phyloP scores from a whole-genome alignment of 306 rosid genomes.

The Quercus berberidifolia region DNA sequence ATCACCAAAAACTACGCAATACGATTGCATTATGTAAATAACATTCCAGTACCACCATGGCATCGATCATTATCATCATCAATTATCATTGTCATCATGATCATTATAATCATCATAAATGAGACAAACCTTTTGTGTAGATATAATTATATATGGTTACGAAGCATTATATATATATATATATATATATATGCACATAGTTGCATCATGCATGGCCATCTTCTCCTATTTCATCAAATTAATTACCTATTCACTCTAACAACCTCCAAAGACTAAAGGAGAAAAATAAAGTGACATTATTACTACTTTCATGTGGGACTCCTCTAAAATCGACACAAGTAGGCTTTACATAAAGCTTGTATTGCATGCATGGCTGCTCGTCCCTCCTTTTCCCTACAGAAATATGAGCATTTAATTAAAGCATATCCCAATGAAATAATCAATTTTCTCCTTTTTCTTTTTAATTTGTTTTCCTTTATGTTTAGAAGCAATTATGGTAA shows the following conservation, averaged over 20 bases:
- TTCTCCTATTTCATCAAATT: not conserved
- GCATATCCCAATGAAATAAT: not conserved
- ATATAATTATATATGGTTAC: not conserved
- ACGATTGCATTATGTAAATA: not conserved
- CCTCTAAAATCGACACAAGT: slow-evolving; percentile 13
- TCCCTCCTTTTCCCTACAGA: slow-evolving; percentile 17
- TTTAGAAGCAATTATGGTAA: not conserved
- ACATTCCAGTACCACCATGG: not conserved
- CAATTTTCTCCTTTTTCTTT: not conserved
- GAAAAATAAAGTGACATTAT: not conserved
- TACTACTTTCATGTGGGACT: slow-evolving; percentile 13
- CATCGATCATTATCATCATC: not conserved
- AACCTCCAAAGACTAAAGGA: not conserved
- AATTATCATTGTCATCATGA: not conserved
- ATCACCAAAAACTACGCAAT: slow-evolving; percentile 5
- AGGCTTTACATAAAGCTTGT: slow-evolving; percentile 17
- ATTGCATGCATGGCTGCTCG: slow-evolving; percentile 21
- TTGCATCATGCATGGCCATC: not conserved
- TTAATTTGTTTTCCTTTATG: not conserved
- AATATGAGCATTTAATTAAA: not conserved
- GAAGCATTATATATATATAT: not conserved
- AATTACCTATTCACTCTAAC: not conserved
- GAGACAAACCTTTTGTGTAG: slow-evolving; percentile 6
- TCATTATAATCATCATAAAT: not conserved
- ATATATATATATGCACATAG: too few relatives aligned